Evolutionary conservation across 2,329 filamentous ascomycete species (phyloP), one percentile per base, ranked within the genome.

Genomic region (Paramyrothecium sp.): DNA sequence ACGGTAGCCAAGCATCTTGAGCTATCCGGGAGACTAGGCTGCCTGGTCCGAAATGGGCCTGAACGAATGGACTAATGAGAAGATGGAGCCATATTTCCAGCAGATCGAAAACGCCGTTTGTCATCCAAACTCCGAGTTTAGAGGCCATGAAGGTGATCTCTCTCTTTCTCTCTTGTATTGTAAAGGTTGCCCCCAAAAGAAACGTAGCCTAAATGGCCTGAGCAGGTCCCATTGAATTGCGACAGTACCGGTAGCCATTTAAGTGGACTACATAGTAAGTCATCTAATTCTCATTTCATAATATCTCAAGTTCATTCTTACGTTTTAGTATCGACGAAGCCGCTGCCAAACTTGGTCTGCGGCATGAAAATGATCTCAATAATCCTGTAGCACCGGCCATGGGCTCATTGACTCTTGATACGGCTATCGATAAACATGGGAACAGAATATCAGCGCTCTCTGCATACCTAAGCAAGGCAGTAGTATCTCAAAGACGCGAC

Each of bases 361-460:
- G 33, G 33, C 33, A 8, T 38, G 33, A 38, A 10, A 17, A 33
- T 7, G 53, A 54, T 17, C 7, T 54, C n/a, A 54, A 54, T 33
- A 17, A 54, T 46, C 53, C 44, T 48, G 41, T 3, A 16, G 38
- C 53, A 44, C 38, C 30, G 19, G 33, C 52, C 13, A 44, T 46
- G 34, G 52, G 52, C 34, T 54, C 22, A 13, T 54, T 54, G n/a
- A 13, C n/a, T 46, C 19, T 54, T 38, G 52, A 54, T 54, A 13
- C 34, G 16, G 52, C 52, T 23, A 54, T 54, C 21, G 34, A 44
- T n/a, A 22, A n/a, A 7, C 30, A 44, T 23, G 33, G 52, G 7
- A 20, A 54, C 13, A 16, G 52, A 19, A 46, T 46, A n/a, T 54
- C 52, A 11, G 30, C 52, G 12, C 21, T 46, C 38, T 46, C 30